Conservation (phyloP, 176 grass and related monocot genomes). For the Avena atlantica region DNA sequence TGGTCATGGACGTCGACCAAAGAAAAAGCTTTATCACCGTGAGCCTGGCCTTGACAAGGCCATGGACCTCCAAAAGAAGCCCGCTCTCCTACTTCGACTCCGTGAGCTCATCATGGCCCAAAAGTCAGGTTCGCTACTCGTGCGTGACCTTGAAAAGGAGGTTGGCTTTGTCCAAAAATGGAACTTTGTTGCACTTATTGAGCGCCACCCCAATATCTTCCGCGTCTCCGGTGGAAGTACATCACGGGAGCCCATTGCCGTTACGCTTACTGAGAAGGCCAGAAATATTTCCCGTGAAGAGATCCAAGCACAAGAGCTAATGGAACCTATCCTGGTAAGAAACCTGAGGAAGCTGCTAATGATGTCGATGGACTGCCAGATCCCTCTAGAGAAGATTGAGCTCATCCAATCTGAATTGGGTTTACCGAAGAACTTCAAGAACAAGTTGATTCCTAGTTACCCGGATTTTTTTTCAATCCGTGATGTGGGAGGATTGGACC, state of each 20-base stretch:
- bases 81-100: conserved; percentile 65
- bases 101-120: conserved; percentile 59
- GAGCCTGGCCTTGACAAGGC: conserved; percentile 77
- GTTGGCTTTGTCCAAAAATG: conserved; percentile 88
- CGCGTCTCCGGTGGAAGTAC: conserved; percentile 60
- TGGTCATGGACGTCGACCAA: conserved; percentile 58
- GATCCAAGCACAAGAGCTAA: conserved; percentile 49
- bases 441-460: conserved; percentile 66
- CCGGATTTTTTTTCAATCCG: conserved; percentile 67
- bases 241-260: conserved; percentile 58
- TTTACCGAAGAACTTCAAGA: conserved; percentile 65
- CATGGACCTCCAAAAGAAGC: conserved; percentile 89
- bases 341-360: conserved; percentile 82
- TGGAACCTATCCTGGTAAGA: conserved; percentile 82
- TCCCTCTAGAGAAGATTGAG: conserved; percentile 79
- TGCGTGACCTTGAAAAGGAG: conserved; percentile 87
- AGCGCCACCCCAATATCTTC: conserved; percentile 76
- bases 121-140: conserved; percentile 60
- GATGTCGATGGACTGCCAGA: conserved; percentile 90
- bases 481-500: conserved; percentile 57
- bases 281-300: conserved; percentile 68
- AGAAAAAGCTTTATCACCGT: conserved; percentile 91
- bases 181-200: conserved; percentile 70
- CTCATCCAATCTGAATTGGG: conserved; percentile 79
- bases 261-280: conserved; percentile 78